Evolutionary conservation across 495 filamentous ascomycete genomes (phyloP).

Genomic region (Niebla homalea): DNA sequence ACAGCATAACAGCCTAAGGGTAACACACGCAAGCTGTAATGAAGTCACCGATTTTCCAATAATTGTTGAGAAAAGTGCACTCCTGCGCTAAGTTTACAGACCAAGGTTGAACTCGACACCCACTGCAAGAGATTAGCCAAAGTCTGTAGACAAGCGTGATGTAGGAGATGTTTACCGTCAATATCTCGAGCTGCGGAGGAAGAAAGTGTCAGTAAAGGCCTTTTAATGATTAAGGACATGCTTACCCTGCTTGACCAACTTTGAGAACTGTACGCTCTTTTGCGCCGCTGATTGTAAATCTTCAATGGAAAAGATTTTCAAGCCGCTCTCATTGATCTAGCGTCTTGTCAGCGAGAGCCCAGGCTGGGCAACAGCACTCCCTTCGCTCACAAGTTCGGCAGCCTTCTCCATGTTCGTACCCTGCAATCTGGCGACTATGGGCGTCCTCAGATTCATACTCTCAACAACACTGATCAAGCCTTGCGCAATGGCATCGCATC

Average conservation of each 20-base stretch:
- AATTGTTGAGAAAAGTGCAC: background rate
- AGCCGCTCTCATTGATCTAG: slow-evolving; percentile 86
- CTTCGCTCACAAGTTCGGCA: slow-evolving; percentile 54
- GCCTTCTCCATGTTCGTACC: slow-evolving; percentile 98
- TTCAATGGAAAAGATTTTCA: slow-evolving; percentile 99
- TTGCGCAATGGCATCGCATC: slow-evolving; percentile 95
- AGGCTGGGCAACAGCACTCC: no score
- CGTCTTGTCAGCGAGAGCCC: slow-evolving; percentile 6
- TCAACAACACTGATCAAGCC: slow-evolving; percentile 89
- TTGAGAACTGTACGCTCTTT: slow-evolving; percentile 96
- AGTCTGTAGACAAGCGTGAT: background rate
- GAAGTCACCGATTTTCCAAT: no score
- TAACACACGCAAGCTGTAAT: no score
- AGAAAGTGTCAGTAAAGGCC: background rate
- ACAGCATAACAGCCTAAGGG: no score
- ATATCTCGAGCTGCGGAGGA: slow-evolving; percentile 65
- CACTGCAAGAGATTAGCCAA: slow-evolving; percentile 24
- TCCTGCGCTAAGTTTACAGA: slow-evolving; percentile 44
- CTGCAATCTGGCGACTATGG: slow-evolving; percentile 91
- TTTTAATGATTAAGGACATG: background rate
- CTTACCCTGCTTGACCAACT: slow-evolving; percentile 95
- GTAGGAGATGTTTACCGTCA: slow-evolving; percentile 37
- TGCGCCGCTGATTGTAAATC: slow-evolving; percentile 95
- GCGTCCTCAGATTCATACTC: slow-evolving; percentile 86
- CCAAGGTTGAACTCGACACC: slow-evolving; percentile 94